Base-by-base conservation (phyloP, 2,329 filamentous ascomycete species). In the Paramyrothecium roridum region DNA sequence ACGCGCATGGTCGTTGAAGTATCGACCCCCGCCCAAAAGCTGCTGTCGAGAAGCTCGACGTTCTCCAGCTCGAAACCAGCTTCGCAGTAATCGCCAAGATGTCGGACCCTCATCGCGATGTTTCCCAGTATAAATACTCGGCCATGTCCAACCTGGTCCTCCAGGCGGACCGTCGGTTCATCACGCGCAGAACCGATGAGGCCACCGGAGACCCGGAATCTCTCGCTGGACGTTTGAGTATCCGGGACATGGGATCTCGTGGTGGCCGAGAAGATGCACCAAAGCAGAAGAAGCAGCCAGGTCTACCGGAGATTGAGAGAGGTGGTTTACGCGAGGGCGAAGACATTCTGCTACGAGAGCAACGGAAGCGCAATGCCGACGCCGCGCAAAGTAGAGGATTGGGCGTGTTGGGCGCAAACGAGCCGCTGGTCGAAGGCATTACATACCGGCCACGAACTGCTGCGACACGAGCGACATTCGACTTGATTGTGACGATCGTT, bases 131-230 rank as follows among this genome's bases (percentile, higher is more conserved):
- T 84, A 97, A 97, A 77, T 96, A 97, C 85, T 92, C 92, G 86
- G 92, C 91, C 75, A 98, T 99, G 95, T 99, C 95, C 79, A 99
- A 99, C 86, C 89, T 99, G 91, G 95, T 99, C 72, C 91, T 99
- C 85, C 95, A 99, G 90, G 93, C 92, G 79, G 95, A 99, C 80
- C 89, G 93, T 78, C 89, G 95, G 67, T 98, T 99, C 72, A 89
- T 96, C 66, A 91, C 91, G 61, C 87, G 95, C 72, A 87, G 92
- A 67, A 92, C 88, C 65, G 93, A 99, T 76, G 96, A 99, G 78
- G 88, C 91, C 61, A 98, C 93, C 52, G 95, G 95, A 66, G 95
- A 99, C 72, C 96, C 95, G 52, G 95, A 99, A 78, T 99, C 96
- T 56, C 85, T 99, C 56, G 96, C 95, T 55, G 95, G 95, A 54